Evolutionary conservation across 2,329 filamentous ascomycete genomes (phyloP), one percentile per base, ranked within the genome.

Genomic region (Cyclaneusma minus): DNA sequence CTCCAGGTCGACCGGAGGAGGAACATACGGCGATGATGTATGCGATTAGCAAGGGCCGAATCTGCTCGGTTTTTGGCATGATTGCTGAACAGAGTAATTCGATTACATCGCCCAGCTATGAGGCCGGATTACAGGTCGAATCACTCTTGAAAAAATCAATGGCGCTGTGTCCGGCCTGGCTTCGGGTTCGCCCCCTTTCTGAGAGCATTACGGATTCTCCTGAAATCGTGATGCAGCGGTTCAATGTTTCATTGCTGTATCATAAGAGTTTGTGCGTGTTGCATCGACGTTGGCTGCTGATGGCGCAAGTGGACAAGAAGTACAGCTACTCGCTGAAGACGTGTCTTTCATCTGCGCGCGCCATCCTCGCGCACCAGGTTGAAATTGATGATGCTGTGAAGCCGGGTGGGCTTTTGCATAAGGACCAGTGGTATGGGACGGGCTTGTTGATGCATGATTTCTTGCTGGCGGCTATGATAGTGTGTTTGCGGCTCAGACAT

Each of bases 21-120:
- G 69, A 78, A 34, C 62, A 68, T 27, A 78, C 74, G 0, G 51
- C 60, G 3, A 56, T 68, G 47, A 61, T 59, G 11, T 70, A 71
- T 30, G 53, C 60, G 3, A 61, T 67, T 21, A 50, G 52, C 35
- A 71, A 70, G 43, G 54, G 55, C 9, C 44, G 42, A 21, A 44
- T 70, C 3, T 53, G 57, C 29, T 47, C 50, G 6, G 52, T 60
- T 1, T 67, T 68, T 37, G 57, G 55, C 4, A 51, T 58, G 17
- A 59, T 69, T 11, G 62, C 58, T 2, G 48, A 50, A 4, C 53
- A 64, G 29, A 56, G 62, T 3, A 63, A 70, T 39, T 45, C 55
- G 1, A 45, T 70, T 13, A 49, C 48, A 1, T 43, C 54, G 9
- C 62, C 63, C 13, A 47, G 45, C 2, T 66, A 69, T 36, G 39